Percentiles rank a stretch among this genome's conserved stretches.
Evolutionary conservation across 345 rosid genomes (phyloP).

Genomic region (Iberis pinnata): DNA sequence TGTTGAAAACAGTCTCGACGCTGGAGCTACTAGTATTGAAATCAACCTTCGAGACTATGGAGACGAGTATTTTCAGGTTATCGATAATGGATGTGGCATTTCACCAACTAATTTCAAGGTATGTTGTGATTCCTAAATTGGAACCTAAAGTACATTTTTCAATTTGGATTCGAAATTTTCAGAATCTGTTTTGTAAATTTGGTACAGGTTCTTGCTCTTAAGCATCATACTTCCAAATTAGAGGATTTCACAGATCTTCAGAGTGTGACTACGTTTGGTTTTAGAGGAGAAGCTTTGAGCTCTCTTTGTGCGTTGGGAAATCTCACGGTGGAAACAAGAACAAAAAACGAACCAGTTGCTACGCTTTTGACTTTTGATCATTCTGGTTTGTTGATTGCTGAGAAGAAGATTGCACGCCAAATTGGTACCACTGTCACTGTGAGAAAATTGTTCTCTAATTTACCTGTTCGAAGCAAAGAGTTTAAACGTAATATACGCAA

Average conservation of each 20-base stretch:
- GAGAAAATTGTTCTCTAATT: slow-evolving; percentile 72
- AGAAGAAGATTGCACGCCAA: slow-evolving; percentile 77
- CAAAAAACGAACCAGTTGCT: slow-evolving; percentile 61
- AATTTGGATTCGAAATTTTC: too few relatives aligned
- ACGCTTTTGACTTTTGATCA: slow-evolving; percentile 77
- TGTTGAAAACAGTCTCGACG: slow-evolving; percentile 94
- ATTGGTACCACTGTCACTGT: slow-evolving; percentile 87
- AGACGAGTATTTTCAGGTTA: slow-evolving; percentile 78
- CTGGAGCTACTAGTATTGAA: slow-evolving; percentile 84
- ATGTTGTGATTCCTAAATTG: neutral
- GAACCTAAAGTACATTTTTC: too few relatives aligned
- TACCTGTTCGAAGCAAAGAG: slow-evolving; percentile 93
- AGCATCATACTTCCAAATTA: slow-evolving; percentile 93
- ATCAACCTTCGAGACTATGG: slow-evolving; percentile 74
- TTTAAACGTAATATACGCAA: slow-evolving; percentile 86
- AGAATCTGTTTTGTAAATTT: too few relatives aligned
- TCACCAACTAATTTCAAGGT: slow-evolving; percentile 83
- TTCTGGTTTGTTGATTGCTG: slow-evolving; percentile 56
- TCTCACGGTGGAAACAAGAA: slow-evolving; percentile 77
- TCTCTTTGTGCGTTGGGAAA: slow-evolving; percentile 81
- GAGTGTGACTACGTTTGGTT: slow-evolving; percentile 73
- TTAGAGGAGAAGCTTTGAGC: slow-evolving; percentile 95
- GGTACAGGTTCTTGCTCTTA: slow-evolving; percentile 65
- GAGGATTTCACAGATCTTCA: slow-evolving; percentile 75
- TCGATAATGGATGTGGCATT: slow-evolving; percentile 89